Percentiles rank a stretch among this genome's conserved stretches.
Conservation (phyloP, 1,284 basidiomycete species). For the Cutaneotrichosporon daszewskae region DNA sequence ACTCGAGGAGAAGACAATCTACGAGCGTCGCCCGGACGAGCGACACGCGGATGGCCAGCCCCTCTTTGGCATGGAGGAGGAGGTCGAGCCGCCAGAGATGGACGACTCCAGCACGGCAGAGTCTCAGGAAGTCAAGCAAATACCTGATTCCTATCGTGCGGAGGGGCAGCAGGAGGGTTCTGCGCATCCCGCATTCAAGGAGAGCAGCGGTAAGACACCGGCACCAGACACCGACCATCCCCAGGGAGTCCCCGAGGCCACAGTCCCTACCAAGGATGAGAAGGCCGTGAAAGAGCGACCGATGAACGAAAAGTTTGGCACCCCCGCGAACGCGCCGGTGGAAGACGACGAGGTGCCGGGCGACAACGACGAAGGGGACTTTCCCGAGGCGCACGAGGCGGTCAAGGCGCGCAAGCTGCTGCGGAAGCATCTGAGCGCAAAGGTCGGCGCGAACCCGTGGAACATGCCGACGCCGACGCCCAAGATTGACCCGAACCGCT, state of each 20-base stretch:
- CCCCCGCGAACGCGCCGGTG: slow-evolving; percentile 55
- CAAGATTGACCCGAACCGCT: slow-evolving; percentile 65
- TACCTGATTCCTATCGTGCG: too few species aligned
- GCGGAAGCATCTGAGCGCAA: slow-evolving; percentile 57
- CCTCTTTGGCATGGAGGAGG: slow-evolving; percentile 25
- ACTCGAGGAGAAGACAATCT: slow-evolving; percentile 62
- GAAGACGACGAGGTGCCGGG: slow-evolving; percentile 48
- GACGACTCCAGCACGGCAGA: too few species aligned
- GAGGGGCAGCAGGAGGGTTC: too few species aligned
- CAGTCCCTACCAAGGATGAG: slow-evolving; percentile 23
- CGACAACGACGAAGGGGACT: not conserved
- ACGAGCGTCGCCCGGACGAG: slow-evolving; percentile 45
- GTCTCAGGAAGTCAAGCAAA: too few species aligned
- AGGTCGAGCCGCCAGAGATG: slow-evolving; percentile 9
- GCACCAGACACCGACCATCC: too few species aligned
- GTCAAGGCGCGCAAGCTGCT: slow-evolving; percentile 53
- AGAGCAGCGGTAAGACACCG: too few species aligned
- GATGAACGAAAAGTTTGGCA: slow-evolving; percentile 43
- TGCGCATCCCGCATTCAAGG: too few species aligned
- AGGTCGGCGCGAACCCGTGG: slow-evolving; percentile 48
- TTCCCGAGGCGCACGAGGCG: slow-evolving; percentile 48
- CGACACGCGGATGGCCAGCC: slow-evolving; percentile 46
- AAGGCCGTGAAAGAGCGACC: slow-evolving; percentile 18
- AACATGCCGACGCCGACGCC: slow-evolving; percentile 61
- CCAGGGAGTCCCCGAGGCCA: too few species aligned